These are phyloP conservation scores for Arachis stenosperma DNA, from an alignment of 306 rosid genomes.

Conservation along the genomic window DNA sequence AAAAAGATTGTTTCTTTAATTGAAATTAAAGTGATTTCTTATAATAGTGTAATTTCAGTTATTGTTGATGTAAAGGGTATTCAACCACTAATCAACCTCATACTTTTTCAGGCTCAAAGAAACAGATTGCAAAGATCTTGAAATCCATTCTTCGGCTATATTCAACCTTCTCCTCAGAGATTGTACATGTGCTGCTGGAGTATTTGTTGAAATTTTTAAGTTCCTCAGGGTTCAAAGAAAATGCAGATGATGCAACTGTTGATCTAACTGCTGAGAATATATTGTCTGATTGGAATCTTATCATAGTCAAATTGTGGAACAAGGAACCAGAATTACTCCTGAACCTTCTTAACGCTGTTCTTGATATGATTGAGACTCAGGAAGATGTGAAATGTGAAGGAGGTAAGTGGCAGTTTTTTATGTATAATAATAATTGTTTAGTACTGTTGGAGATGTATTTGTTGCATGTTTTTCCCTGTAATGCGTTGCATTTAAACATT, in stretches of 20 bases:
- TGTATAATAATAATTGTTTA: constrained; percentile 17
- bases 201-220: constrained; percentile 58
- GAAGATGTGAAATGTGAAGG: constrained; percentile 49
- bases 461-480: background rate
- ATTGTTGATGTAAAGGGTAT: constrained; percentile 23
- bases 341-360: constrained; percentile 73
- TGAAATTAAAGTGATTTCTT: constrained; percentile 13
- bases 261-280: constrained; percentile 35
- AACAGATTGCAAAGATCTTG: constrained; percentile 52
- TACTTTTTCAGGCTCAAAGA: constrained; percentile 67
- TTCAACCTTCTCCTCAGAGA: constrained; percentile 77
- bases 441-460: constrained; percentile 7
- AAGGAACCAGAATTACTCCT: constrained; percentile 81
- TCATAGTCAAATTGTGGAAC: constrained; percentile 54
- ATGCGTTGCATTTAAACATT: constrained; percentile 1
- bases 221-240: constrained; percentile 48
- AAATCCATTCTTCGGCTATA: constrained; percentile 69
- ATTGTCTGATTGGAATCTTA: constrained; percentile 70
- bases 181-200: constrained; percentile 71
- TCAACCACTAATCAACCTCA: constrained; percentile 38
- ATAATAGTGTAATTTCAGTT: background rate
- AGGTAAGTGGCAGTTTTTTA: constrained; percentile 46
- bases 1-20: background rate
- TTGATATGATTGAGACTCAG: constrained; percentile 63
- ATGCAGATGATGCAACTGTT: constrained; percentile 43